phyloP scores from a whole-genome alignment of 2,329 filamentous ascomycete species.

The Fusarium palustre region DNA sequence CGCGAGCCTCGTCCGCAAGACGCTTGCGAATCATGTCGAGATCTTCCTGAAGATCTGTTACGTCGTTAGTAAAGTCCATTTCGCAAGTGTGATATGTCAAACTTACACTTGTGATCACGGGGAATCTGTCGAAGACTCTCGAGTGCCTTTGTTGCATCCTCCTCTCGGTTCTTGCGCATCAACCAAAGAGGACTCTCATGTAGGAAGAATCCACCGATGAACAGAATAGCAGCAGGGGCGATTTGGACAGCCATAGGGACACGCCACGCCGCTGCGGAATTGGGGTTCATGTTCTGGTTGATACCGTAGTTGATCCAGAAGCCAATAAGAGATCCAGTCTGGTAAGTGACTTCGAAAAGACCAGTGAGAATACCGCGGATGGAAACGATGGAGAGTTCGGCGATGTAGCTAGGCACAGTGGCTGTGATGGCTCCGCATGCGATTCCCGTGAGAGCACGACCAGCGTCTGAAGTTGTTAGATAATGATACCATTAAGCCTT shows the following conservation, averaged over 20 bases:
- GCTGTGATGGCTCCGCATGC: conserved; percentile 68
- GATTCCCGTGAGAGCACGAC: conserved; percentile 68
- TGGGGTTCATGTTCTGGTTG: conserved; percentile 53
- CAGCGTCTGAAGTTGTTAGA: conserved; percentile 58
- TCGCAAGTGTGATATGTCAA: rapidly evolving
- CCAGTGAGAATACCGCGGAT: conserved; percentile 69
- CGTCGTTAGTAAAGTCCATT: conserved; percentile 4
- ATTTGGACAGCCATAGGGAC: conserved; percentile 63
- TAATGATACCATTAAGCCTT: rapidly evolving
- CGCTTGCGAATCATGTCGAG: conserved; percentile 58
- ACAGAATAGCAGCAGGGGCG: conserved; percentile 57
- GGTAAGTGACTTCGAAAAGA: conserved; percentile 64
- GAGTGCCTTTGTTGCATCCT: conserved; percentile 50
- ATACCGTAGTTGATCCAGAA: conserved; percentile 64
- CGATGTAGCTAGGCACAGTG: conserved; percentile 72
- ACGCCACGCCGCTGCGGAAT: conserved; percentile 56
- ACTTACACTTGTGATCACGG: conserved; percentile 51
- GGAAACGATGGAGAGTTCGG: conserved; percentile 69
- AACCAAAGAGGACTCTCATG: conserved; percentile 58
- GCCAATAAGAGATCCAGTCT: conserved; percentile 63
- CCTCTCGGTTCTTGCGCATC: conserved; percentile 51
- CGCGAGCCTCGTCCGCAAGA: conserved; percentile 50
- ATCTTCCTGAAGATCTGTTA: conserved; percentile 59
- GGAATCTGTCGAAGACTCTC: conserved; percentile 59
- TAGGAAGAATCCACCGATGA: conserved; percentile 59